Evolutionary conservation across 495 filamentous ascomycete genomes (phyloP), one percentile per base, ranked within the genome.

Genomic region (Neurospora sp.): DNA sequence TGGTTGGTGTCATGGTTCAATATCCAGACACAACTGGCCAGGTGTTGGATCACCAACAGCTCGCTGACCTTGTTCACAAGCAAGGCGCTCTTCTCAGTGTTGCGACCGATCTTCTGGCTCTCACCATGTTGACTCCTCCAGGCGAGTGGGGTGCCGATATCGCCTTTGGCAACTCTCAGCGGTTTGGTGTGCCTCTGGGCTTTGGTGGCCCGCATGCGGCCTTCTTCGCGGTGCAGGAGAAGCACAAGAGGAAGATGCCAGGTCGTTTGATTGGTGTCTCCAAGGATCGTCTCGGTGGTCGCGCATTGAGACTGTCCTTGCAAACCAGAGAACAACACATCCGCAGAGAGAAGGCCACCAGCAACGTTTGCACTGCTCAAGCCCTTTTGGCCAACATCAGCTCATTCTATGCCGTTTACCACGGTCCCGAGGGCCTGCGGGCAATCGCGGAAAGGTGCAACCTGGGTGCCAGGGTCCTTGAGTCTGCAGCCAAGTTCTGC

Each of bases 241-340:
- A 97, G 83, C 89, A 95, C 81, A 97, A 98, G 88, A 88, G 96
- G 70, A 97, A 97, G 85, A 97, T 99, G 74, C 96, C 96, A 23
- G 96, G 96, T 20, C 92, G 96, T 76, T 84, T 99, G 38, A 90
- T 99, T 71, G 96, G 96, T 75, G 89, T 98, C 1, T 97, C 96
- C 46, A 97, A 96, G 82, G 96, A 99, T 78, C 87, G 96, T 72
- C 84, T 94, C 9, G 96, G 96, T 9, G 89, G 92, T 75, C 89
- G 87, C 16, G 96, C 96, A n/a, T 90, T 96, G 76, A 85, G 96
- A 78, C 84, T 99, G 78, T 92, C 96, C 31, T 83, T 99, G 62
- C 96, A 99, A 83, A 99, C 96, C 14, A 86, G 96, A 79, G 96
- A 99, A 83, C 96, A 99, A 82, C 96, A 99, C 79, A 99, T 99